These are phyloP conservation scores for Apiospora sp. DNA, from an alignment of 2,329 filamentous ascomycete genomes.

Conservation along the genomic window DNA sequence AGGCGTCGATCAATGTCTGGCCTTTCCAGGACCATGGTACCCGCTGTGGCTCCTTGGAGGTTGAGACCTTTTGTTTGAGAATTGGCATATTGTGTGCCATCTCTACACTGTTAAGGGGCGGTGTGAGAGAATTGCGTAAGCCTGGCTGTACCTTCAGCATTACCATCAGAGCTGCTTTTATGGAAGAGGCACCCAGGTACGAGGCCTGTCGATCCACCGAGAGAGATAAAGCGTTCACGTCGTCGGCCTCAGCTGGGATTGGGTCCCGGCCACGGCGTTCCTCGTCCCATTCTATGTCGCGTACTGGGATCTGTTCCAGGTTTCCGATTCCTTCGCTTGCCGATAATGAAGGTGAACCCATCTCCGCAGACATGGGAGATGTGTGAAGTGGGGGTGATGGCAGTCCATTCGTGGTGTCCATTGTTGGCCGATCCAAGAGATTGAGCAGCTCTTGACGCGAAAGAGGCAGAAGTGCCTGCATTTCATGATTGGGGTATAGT, in stretches of 20 bases:
- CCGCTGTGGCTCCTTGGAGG: slow-evolving; percentile 55
- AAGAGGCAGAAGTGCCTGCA: slow-evolving; percentile 59
- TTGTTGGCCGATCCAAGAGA: slow-evolving; percentile 58
- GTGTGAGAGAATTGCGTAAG: slow-evolving; percentile 54
- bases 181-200: slow-evolving; percentile 77
- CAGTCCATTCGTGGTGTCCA: slow-evolving; percentile 52
- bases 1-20: slow-evolving; percentile 75
- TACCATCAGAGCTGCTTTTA: slow-evolving; percentile 77
- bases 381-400: slow-evolving; percentile 63
- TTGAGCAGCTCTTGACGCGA: slow-evolving; percentile 67
- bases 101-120: slow-evolving; percentile 56
- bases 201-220: slow-evolving; percentile 66
- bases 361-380: slow-evolving; percentile 56
- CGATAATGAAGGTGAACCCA: slow-evolving; percentile 57
- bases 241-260: slow-evolving; percentile 71
- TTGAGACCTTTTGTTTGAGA: slow-evolving; percentile 51
- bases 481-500: slow-evolving; percentile 66
- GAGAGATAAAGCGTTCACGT: slow-evolving; percentile 74
- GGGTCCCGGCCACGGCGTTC: slow-evolving; percentile 61
- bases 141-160: slow-evolving; percentile 66
- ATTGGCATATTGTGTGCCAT: slow-evolving; percentile 55
- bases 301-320: slow-evolving; percentile 74
- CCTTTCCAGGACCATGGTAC: slow-evolving; percentile 70
- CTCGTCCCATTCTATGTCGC: slow-evolving; percentile 74
- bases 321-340: slow-evolving; percentile 57